phyloP scores from a whole-genome alignment of 805 yeast genomes.

The Wickerhamomyces queroliae region DNA sequence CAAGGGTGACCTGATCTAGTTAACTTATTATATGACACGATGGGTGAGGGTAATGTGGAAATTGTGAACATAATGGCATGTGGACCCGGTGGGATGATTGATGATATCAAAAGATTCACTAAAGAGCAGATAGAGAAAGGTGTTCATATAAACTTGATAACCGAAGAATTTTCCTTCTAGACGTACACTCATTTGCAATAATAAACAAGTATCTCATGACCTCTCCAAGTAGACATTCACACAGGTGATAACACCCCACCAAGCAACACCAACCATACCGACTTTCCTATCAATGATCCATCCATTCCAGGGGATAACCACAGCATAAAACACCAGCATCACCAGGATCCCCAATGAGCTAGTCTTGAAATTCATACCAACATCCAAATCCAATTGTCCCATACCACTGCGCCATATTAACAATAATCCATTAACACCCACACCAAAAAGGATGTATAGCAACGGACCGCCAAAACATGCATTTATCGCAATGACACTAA shows the following conservation, averaged over 20 bases:
- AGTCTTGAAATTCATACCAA: slow-evolving; percentile 18
- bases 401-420: slow-evolving; percentile 21
- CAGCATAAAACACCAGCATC: slow-evolving; percentile 15
- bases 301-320: slow-evolving; percentile 17
- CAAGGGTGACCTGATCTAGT: slow-evolving; percentile 16
- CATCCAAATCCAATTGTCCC: slow-evolving; percentile 7
- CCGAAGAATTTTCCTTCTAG: slow-evolving; percentile 5
- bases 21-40: slow-evolving; percentile 9
- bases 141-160: background rate
- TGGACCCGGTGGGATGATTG: slow-evolving; percentile 19
- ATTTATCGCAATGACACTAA: slow-evolving; percentile 86
- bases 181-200: too few species aligned
- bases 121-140: slow-evolving; percentile 2
- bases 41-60: background rate
- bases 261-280: slow-evolving; percentile 18
- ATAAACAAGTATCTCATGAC: too few species aligned
- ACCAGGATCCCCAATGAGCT: slow-evolving; percentile 17
- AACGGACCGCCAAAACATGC: slow-evolving; percentile 96
- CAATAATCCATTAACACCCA: slow-evolving; percentile 69
- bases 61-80: slow-evolving; percentile 18
- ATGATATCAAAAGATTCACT: slow-evolving; percentile 17
- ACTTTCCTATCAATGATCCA: slow-evolving; percentile 19
- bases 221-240: slow-evolving; percentile 17
- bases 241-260: slow-evolving; percentile 22
- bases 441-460: slow-evolving; percentile 68